Conservation (phyloP, 2,329 filamentous ascomycete species). For the Colletotrichum graminicola region DNA sequence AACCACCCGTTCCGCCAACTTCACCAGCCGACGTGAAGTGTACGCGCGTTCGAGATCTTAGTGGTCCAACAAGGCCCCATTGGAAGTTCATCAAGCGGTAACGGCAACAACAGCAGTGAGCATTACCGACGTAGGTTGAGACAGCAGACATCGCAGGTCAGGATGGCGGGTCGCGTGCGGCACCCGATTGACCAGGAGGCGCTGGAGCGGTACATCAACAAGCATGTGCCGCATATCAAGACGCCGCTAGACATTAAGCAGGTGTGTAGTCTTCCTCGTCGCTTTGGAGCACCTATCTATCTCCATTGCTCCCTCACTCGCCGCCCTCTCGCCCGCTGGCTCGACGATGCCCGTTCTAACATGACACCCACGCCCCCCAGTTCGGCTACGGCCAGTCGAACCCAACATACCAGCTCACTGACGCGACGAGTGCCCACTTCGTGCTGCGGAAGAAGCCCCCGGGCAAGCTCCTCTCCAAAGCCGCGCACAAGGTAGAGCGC, state of each 20-base stretch:
- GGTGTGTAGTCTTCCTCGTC: slow-evolving; percentile 60
- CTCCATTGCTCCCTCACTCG: not conserved
- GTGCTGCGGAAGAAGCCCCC: slow-evolving; percentile 98
- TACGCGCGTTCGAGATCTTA: too few species aligned
- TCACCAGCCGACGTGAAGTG: not conserved
- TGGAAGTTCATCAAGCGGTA: not conserved
- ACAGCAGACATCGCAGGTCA: slow-evolving; percentile 22
- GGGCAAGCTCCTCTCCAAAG: slow-evolving; percentile 91
- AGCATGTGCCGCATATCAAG: slow-evolving; percentile 86
- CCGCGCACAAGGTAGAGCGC: slow-evolving; percentile 95
- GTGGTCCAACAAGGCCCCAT: not conserved
- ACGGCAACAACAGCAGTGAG: not conserved
- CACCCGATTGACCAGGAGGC: slow-evolving; percentile 89
- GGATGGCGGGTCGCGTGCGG: slow-evolving; percentile 87
- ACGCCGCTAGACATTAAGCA: slow-evolving; percentile 90
- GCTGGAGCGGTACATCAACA: slow-evolving; percentile 81
- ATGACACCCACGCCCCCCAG: slow-evolving; percentile 57
- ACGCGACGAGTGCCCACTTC: slow-evolving; percentile 76
- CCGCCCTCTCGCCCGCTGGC: not conserved
- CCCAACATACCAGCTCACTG: slow-evolving; percentile 92
- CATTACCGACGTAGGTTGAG: not conserved
- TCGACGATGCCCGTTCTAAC: not conserved
- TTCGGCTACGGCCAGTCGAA: slow-evolving; percentile 98
- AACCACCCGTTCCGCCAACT: too few species aligned
- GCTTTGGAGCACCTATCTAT: slow-evolving; percentile 17